phyloP scores from a whole-genome alignment of 345 rosid genomes.

The Camelina laxa region DNA sequence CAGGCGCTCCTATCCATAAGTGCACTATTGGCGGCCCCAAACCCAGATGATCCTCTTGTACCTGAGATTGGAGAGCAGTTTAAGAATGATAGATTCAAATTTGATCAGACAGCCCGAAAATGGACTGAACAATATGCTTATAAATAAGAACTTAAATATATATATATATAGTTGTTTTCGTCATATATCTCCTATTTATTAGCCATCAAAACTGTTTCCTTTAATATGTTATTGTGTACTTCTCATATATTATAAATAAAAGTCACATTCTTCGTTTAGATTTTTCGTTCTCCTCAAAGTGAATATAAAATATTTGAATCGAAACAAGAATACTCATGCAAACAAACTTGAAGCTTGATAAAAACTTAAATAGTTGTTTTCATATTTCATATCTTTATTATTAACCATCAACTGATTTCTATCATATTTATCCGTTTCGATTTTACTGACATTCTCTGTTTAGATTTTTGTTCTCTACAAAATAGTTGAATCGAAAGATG shows the following conservation, averaged over 20 bases:
- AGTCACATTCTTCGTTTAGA: no score
- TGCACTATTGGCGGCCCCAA: background rate
- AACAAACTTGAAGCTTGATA: background rate
- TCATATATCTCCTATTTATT: background rate
- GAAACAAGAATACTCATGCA: no score
- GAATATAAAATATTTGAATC: no score
- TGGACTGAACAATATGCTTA: slow-evolving; percentile 10
- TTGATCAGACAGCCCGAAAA: slow-evolving; percentile 12
- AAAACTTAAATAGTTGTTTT: no score
- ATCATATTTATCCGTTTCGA: no score
- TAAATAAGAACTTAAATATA: background rate
- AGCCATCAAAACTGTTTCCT: background rate
- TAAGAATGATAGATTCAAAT: background rate
- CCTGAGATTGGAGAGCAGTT: background rate
- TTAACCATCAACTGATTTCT: no score
- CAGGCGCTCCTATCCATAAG: background rate
- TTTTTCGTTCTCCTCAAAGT: no score
- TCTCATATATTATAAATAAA: background rate
- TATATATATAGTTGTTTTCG: no score
- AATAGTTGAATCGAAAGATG: no score
- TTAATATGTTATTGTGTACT: background rate
- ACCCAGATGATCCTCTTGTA: background rate
- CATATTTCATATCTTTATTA: no score
- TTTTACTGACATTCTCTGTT: no score
- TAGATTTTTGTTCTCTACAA: no score